Percentiles rank a stretch among this genome's conserved stretches.
Conservation (phyloP, 148 eudicot species). For the Drosera capensis region DNA sequence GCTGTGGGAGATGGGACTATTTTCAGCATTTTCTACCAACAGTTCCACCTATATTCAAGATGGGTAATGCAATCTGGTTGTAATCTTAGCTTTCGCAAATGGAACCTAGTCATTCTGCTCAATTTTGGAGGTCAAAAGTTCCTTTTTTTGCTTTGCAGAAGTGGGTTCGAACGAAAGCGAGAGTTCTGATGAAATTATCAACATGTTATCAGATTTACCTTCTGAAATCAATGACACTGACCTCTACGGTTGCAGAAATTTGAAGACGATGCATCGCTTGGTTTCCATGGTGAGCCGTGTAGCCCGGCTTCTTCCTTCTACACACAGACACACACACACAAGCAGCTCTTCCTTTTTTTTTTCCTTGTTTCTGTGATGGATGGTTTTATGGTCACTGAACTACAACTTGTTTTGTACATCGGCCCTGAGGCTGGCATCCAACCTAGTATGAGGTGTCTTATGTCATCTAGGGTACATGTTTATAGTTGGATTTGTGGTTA, state of each 20-base stretch:
- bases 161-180: slow-evolving; percentile 74
- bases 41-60: slow-evolving; percentile 67
- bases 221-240: slow-evolving; percentile 61
- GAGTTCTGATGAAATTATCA: slow-evolving; percentile 56
- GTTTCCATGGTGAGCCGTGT: slow-evolving; percentile 73
- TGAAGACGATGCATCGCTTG: slow-evolving; percentile 43
- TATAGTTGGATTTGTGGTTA: too few species aligned
- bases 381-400: too few species aligned
- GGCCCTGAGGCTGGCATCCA: too few species aligned
- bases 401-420: too few species aligned
- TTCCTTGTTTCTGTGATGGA: too few species aligned
- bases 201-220: slow-evolving; percentile 54
- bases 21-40: slow-evolving; percentile 66
- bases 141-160: slow-evolving; percentile 27
- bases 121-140: not conserved
- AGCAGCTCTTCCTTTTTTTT: too few species aligned
- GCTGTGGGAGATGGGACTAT: slow-evolving; percentile 69
- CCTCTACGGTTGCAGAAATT: slow-evolving; percentile 86
- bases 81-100: too few species aligned
- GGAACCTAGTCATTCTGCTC: too few species aligned
- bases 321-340: not conserved
- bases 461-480: too few species aligned
- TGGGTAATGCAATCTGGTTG: too few species aligned
- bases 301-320: too few species aligned
- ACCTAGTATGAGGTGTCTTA: too few species aligned